Conservation (phyloP, 768 basidiomycete genomes). For the Calocera viscosa region DNA sequence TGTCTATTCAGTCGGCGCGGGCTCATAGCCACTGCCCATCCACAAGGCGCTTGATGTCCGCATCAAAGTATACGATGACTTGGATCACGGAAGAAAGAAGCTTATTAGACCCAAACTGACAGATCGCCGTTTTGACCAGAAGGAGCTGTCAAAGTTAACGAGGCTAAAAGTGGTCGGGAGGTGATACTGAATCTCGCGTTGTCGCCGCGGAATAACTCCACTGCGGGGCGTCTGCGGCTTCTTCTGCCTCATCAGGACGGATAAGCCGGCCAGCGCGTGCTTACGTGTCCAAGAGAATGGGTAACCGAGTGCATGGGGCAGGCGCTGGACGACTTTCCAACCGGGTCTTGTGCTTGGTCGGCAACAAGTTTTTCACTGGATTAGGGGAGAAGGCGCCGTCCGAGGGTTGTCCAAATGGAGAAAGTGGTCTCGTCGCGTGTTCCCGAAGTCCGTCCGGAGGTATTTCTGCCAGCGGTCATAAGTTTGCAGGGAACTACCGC, state of each 20-base stretch:
- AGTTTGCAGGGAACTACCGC: conserved; percentile 3
- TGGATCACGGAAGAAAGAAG: background rate
- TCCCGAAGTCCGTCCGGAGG: background rate
- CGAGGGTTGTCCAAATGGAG: conserved; percentile 2
- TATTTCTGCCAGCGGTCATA: conserved; percentile 10
- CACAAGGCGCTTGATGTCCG: background rate
- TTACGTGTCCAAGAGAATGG: background rate
- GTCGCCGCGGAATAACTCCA: background rate
- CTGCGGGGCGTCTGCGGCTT: background rate
- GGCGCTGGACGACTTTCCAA: conserved; percentile 2
- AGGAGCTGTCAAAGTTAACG: background rate
- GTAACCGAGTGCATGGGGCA: background rate
- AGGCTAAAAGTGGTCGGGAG: background rate
- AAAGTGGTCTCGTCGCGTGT: conserved; percentile 9
- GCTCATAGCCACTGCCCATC: background rate
- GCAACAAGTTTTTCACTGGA: background rate
- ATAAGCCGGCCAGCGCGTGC: background rate
- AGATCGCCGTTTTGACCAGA: conserved; percentile 3
- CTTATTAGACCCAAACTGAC: background rate
- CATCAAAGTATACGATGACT: background rate
- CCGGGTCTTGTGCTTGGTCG: background rate
- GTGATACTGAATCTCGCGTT: background rate
- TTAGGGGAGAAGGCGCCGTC: background rate
- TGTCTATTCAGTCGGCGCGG: background rate
- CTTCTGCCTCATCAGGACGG: background rate